Conservation (phyloP, 2,329 filamentous ascomycete genomes). For the Lachnellula arida region DNA sequence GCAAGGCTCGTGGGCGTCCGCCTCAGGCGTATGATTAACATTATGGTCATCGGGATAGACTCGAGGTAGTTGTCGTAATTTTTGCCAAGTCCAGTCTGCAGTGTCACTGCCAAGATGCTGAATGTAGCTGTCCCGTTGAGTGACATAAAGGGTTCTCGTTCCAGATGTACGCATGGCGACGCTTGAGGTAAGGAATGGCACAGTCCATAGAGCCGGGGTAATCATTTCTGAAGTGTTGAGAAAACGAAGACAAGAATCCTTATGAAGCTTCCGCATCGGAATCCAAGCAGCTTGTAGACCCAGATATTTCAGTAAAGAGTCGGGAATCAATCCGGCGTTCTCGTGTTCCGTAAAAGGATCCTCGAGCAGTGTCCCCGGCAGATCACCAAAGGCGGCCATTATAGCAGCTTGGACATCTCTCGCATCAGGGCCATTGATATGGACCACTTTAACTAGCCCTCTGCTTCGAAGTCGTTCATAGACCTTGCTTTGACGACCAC, state of each 20-base stretch:
- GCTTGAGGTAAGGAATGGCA: slow-evolving; percentile 63
- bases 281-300: slow-evolving; percentile 66
- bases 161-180: slow-evolving; percentile 65
- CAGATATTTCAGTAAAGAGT: slow-evolving; percentile 21
- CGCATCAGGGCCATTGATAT: slow-evolving; percentile 58
- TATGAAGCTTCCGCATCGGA: slow-evolving; percentile 72
- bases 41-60: slow-evolving; percentile 45
- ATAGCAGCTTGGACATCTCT: slow-evolving; percentile 63
- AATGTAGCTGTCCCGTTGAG: slow-evolving; percentile 68
- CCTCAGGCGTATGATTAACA: slow-evolving; percentile 50
- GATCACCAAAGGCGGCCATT: slow-evolving; percentile 54
- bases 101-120: slow-evolving; percentile 46
- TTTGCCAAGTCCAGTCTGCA: slow-evolving; percentile 66
- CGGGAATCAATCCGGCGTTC: slow-evolving; percentile 17
- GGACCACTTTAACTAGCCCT: slow-evolving; percentile 62
- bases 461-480: slow-evolving; percentile 71
- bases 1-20: slow-evolving; percentile 58
- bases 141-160: slow-evolving; percentile 68
- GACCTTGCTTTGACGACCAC: slow-evolving; percentile 55
- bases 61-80: slow-evolving; percentile 57
- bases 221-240: slow-evolving; percentile 68
- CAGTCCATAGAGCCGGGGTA: slow-evolving; percentile 66
- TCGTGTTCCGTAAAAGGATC: slow-evolving; percentile 19
- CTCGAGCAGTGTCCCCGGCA: slow-evolving; percentile 39
- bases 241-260: slow-evolving; percentile 67